Conservation (phyloP, 352 stramenopile species). For the Pythium biforme region DNA sequence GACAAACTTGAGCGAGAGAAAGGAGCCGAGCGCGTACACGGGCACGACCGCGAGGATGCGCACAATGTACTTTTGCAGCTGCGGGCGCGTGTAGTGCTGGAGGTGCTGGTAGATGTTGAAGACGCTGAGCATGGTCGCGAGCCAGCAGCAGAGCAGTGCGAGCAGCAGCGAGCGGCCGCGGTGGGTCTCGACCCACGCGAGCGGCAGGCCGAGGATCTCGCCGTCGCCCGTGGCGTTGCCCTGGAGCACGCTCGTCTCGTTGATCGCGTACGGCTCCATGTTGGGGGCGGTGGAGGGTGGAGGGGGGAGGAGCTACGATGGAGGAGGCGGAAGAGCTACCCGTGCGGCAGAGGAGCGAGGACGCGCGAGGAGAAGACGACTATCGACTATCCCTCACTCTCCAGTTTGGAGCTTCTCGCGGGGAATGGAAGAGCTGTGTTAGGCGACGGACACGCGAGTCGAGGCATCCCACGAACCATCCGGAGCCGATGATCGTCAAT, state of each 20-base stretch:
- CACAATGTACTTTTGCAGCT: slow-evolving; percentile 87
- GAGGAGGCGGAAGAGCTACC: too few species aligned
- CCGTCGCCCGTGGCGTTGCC: slow-evolving; percentile 69
- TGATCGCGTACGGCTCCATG: slow-evolving; percentile 36
- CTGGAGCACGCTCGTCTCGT: slow-evolving; percentile 63
- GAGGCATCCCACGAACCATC: not conserved
- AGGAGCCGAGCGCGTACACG: slow-evolving; percentile 83
- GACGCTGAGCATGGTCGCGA: slow-evolving; percentile 60
- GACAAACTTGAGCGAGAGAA: slow-evolving; percentile 81
- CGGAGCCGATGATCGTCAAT: not conserved
- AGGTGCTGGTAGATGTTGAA: slow-evolving; percentile 89
- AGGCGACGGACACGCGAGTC: too few species aligned
- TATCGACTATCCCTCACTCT: not conserved
- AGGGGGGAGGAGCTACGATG: not conserved
- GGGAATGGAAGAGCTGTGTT: not conserved
- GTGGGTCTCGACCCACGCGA: slow-evolving; percentile 76
- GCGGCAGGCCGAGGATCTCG: slow-evolving; percentile 52
- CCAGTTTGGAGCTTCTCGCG: not conserved
- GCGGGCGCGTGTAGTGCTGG: slow-evolving; percentile 76
- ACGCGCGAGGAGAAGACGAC: not conserved
- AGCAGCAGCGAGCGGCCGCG: slow-evolving; percentile 51
- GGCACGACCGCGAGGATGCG: slow-evolving; percentile 87
- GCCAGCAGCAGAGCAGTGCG: slow-evolving; percentile 51
- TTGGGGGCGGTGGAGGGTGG: not conserved
- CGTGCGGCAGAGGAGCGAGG: not conserved